These are phyloP conservation scores for Ettlia oleoabundans DNA, from an alignment of 139 green algal species.

Conservation along the genomic window DNA sequence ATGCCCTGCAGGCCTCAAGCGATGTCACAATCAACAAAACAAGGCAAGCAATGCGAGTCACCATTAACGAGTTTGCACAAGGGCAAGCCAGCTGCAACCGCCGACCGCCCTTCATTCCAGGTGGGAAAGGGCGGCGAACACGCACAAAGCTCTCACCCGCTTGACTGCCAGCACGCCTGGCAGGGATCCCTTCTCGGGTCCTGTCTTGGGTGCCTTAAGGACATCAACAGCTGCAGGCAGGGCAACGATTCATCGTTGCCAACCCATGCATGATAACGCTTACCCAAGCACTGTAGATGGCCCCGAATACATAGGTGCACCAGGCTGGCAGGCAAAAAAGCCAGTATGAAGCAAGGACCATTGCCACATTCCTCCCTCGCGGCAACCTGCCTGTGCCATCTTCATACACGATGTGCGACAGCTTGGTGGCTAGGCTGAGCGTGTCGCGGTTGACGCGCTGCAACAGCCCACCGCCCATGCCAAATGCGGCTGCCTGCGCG, in stretches of 20 bases:
- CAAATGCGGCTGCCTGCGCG: conserved; percentile 74
- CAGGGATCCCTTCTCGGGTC: conserved; percentile 76
- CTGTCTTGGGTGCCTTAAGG: conserved; percentile 84
- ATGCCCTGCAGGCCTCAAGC: too few species aligned
- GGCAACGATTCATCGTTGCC: neutral
- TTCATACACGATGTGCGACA: conserved; percentile 83
- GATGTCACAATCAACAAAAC: too few species aligned
- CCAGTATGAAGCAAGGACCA: neutral
- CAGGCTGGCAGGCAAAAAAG: neutral
- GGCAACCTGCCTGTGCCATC: conserved; percentile 51
- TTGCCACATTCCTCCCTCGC: neutral
- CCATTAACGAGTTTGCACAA: too few species aligned
- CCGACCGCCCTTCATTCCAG: neutral
- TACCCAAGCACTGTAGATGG: neutral
- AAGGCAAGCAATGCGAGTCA: too few species aligned
- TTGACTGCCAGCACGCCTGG: conserved; percentile 84
- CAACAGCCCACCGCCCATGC: conserved; percentile 93
- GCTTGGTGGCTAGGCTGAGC: conserved; percentile 93
- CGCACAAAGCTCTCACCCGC: conserved; percentile 34
- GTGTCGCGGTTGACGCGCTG: conserved; percentile 92
- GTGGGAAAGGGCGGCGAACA: neutral
- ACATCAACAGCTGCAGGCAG: conserved; percentile 58
- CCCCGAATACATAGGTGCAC: neutral
- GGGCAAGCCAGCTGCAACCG: neutral
- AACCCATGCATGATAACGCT: too few species aligned